phyloP scores from a whole-genome alignment of 305 asterid species.

The Solanum hybrid region DNA sequence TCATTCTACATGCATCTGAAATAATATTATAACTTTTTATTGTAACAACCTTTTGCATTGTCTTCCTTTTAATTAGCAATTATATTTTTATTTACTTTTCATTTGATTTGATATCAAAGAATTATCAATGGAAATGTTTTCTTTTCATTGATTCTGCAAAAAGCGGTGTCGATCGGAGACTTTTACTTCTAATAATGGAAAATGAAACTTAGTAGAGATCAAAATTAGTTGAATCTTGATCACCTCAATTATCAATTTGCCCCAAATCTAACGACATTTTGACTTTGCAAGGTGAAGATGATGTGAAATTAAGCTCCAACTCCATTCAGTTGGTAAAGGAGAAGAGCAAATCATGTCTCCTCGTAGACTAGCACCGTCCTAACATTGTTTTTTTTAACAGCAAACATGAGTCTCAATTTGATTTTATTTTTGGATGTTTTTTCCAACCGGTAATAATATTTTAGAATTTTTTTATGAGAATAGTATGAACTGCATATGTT shows the following conservation, averaged over 20 bases:
- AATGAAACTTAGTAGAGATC: background rate
- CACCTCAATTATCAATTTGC: background rate
- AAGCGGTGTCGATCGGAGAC: background rate
- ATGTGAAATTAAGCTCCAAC: background rate
- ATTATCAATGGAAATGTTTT: background rate
- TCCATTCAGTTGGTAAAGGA: background rate
- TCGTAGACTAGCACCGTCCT: background rate
- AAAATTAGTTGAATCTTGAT: background rate
- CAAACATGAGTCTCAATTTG: background rate
- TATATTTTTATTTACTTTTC: background rate
- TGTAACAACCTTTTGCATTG: background rate
- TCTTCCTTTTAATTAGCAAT: background rate
- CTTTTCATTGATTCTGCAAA: background rate
- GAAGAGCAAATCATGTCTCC: background rate
- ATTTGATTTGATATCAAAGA: background rate
- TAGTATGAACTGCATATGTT: background rate
- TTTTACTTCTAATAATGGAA: background rate
- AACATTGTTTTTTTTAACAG: background rate
- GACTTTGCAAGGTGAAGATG: background rate
- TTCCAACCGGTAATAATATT: background rate
- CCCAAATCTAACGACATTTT: background rate
- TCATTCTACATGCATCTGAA: background rate
- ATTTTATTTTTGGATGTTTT: background rate
- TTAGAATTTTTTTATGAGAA: background rate
- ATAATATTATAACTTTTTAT: background rate